A percentile compares a stretch with the other conserved stretches of the same genome.
Conservation (phyloP, 2,329 filamentous ascomycete genomes). For the Colletotrichum sp. region DNA sequence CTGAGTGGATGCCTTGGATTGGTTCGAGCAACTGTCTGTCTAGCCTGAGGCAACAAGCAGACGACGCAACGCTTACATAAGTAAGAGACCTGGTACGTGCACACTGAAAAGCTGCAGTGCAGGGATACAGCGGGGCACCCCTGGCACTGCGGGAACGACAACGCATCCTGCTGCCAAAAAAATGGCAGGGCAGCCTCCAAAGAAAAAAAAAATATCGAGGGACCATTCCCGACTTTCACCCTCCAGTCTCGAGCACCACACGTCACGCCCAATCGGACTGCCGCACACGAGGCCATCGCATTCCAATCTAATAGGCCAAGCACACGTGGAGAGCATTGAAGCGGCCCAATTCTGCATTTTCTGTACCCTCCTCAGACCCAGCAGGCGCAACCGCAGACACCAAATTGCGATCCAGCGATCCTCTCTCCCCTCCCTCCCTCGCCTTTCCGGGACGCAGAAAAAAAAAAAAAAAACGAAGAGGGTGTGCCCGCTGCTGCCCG, state of each 20-base stretch:
- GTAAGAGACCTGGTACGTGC: background rate
- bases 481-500: slow-evolving; percentile 31
- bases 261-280: slow-evolving; percentile 18
- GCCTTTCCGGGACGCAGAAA: background rate
- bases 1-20: slow-evolving; percentile 34
- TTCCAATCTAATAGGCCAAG: slow-evolving; percentile 18
- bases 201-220: slow-evolving; percentile 14
- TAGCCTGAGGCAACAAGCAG: slow-evolving; percentile 34
- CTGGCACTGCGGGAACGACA: slow-evolving; percentile 20
- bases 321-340: slow-evolving; percentile 13
- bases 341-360: slow-evolving; percentile 8
- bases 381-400: slow-evolving; percentile 5
- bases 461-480: slow-evolving; percentile 8
- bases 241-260: slow-evolving; percentile 17
- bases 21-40: slow-evolving; percentile 7
- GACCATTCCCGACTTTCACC: slow-evolving; percentile 5
- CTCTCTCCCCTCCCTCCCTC: slow-evolving; percentile 2
- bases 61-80: slow-evolving; percentile 7
- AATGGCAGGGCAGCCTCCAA: slow-evolving; percentile 10
- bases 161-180: slow-evolving; percentile 19
- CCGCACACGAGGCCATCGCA: slow-evolving; percentile 11
- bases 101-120: background rate
- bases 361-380: background rate
- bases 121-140: slow-evolving; percentile 12
- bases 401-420: slow-evolving; percentile 11